A percentile compares a stretch with the other conserved stretches of the same genome.
phyloP scores from a whole-genome alignment of 345 rosid species.

The Alliaria petiolata region DNA sequence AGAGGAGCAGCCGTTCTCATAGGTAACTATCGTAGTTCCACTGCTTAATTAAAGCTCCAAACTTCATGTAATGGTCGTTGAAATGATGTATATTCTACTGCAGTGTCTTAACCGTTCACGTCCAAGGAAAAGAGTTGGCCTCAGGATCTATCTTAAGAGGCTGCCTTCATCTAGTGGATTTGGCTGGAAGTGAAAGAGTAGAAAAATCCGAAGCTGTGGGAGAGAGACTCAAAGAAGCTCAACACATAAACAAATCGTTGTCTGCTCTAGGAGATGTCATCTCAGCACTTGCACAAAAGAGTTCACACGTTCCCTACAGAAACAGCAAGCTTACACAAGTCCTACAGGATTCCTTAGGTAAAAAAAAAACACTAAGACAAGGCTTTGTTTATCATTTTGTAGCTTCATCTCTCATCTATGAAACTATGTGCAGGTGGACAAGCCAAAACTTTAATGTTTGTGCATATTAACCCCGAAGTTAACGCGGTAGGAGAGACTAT shows the following conservation, averaged over 20 bases:
- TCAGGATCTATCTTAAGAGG: constrained; percentile 84
- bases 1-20: constrained; percentile 96
- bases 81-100: not conserved
- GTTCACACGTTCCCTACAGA: constrained; percentile 83
- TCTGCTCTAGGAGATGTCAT: constrained; percentile 97
- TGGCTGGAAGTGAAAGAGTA: constrained; percentile 98
- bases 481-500: constrained; percentile 85
- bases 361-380: constrained; percentile 4
- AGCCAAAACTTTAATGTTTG: constrained; percentile 96
- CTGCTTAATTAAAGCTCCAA: not conserved
- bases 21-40: constrained; percentile 41
- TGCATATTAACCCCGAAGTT: constrained; percentile 84
- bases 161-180: constrained; percentile 93
- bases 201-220: constrained; percentile 97
- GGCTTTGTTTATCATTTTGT: not conserved
- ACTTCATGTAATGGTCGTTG: not conserved
- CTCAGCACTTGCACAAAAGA: constrained; percentile 94
- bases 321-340: constrained; percentile 99
- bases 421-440: constrained; percentile 65
- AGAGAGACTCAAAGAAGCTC: constrained; percentile 97
- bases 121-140: constrained; percentile 75
- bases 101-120: constrained; percentile 93
- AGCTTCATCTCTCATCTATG: not conserved
- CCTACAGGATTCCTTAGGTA: constrained; percentile 91
- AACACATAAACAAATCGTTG: constrained; percentile 85